phyloP scores from a whole-genome alignment of 2,329 filamentous ascomycete genomes.

The Zymoseptoria tritici region DNA sequence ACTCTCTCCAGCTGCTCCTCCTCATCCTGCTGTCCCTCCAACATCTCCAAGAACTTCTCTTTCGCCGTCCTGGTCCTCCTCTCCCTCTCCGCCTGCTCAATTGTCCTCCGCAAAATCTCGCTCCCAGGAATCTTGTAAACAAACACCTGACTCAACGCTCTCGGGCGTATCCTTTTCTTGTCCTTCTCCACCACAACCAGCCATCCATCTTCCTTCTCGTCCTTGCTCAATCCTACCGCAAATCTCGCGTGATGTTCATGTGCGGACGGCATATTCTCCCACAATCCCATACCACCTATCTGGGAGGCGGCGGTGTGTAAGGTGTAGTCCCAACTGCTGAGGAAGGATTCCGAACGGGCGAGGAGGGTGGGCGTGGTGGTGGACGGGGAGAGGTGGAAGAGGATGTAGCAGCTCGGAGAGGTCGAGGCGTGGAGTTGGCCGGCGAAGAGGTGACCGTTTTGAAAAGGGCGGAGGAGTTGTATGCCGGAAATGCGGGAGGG shows the following conservation, averaged over 20 bases:
- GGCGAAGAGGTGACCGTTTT: slow-evolving; percentile 25
- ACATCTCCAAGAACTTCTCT: neutral
- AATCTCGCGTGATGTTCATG: slow-evolving; percentile 28
- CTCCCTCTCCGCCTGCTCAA: slow-evolving; percentile 4
- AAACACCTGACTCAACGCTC: slow-evolving; percentile 23
- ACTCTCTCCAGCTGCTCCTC: neutral
- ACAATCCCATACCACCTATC: slow-evolving; percentile 18
- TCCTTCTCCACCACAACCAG: slow-evolving; percentile 28
- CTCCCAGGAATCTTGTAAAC: slow-evolving; percentile 23
- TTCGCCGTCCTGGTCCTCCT: neutral
- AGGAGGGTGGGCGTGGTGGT: slow-evolving; percentile 19
- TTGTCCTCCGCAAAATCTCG: slow-evolving; percentile 11
- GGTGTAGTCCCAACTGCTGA: slow-evolving; percentile 23
- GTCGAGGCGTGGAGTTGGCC: slow-evolving; percentile 26
- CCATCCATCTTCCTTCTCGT: slow-evolving; percentile 6
- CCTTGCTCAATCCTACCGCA: slow-evolving; percentile 14
- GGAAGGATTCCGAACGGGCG: slow-evolving; percentile 25
- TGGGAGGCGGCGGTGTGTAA: slow-evolving; percentile 16
- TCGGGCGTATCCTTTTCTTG: slow-evolving; percentile 23
- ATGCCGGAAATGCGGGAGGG: slow-evolving; percentile 20
- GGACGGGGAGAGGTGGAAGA: slow-evolving; percentile 23
- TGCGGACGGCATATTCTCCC: slow-evolving; percentile 27
- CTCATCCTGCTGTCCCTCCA: neutral
- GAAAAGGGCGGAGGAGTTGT: slow-evolving; percentile 25
- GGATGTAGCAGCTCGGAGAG: slow-evolving; percentile 24